These are phyloP conservation scores for Bauhinia variegata DNA, from an alignment of 306 rosid species.

Conservation along the genomic window DNA sequence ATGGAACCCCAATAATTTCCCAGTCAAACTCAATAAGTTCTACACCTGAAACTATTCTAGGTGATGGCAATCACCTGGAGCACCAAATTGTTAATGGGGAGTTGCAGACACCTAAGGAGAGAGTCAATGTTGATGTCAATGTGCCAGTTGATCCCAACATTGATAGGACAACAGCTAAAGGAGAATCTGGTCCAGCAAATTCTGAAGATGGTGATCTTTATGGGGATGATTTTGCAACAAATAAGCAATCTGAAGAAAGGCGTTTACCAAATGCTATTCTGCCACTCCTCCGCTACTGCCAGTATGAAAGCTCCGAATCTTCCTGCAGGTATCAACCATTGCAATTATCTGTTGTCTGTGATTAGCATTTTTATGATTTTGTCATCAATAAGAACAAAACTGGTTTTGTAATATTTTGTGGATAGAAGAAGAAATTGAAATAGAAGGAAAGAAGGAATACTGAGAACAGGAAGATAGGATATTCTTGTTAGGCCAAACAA, in stretches of 20 bases:
- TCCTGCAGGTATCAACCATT: constrained; percentile 75
- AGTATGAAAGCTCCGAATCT: constrained; percentile 98
- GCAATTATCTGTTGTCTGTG: constrained; percentile 32
- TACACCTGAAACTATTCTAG: constrained; percentile 37
- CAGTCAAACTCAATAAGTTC: constrained; percentile 48
- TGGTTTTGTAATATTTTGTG: no score
- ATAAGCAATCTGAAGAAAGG: constrained; percentile 69
- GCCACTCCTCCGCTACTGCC: constrained; percentile 82
- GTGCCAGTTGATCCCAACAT: constrained; percentile 54
- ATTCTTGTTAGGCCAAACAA: no score
- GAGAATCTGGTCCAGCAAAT: constrained; percentile 49
- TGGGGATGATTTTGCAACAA: constrained; percentile 58
- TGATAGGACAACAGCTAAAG: constrained; percentile 40
- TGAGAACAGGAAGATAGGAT: no score
- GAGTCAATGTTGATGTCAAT: constrained; percentile 34
- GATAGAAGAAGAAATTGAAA: no score
- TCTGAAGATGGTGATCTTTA: constrained; percentile 58
- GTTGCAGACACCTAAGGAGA: constrained; percentile 41
- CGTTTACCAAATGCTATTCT: constrained; percentile 80
- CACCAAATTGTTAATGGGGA: constrained; percentile 49
- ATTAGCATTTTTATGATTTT: constrained; percentile 19
- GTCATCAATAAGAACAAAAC: constrained; percentile 1
- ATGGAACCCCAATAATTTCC: constrained; percentile 46
- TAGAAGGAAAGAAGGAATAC: no score
- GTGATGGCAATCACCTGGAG: constrained; percentile 39